Evolutionary conservation across 805 yeast genomes (phyloP), one percentile per base, ranked within the genome.

Genomic region (Candida piceae): DNA sequence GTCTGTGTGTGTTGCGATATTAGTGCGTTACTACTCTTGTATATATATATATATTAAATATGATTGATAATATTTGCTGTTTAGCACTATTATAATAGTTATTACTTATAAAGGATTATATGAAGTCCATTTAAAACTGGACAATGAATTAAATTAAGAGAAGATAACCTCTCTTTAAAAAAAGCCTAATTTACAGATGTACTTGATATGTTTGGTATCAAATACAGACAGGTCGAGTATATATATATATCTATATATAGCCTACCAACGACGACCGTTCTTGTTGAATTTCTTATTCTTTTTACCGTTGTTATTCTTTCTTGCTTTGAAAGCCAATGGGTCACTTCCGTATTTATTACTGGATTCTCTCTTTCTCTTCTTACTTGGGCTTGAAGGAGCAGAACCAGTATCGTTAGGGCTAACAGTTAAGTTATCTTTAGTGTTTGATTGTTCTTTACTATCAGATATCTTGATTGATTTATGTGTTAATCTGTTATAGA

Each of bases 401-500:
- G 27, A 22, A 28, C 13, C 17, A 29, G 25, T 34, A 21, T 16
- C 18, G 16, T 16, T 12, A 19, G 13, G n/a, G 4, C 26, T 28
- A 24, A 19, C 20, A n/a, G 36, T 11, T 10, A 27, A n/a, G 4
- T 16, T 22, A 10, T 24, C 9, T 11, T 16, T 24, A 16, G 26
- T 13, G 4, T 16, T 23, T n/a, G 30, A 6, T n/a, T 16, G 22
- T 8, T 26, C 30, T 8, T 16, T 29, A 20, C 15, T 15, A 7
- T 16, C 13, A 21, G 20, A 29, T 9, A 29, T 20, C 4, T 36
- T 26, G 9, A 48, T 34, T 9, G 60, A 51, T 59, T 72, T 80
- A 40, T 80, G 79, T 1, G 87, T 81, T 41, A 84, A 59, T 51
- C 90, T 75, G 29, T 89, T 78, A 62, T 93, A 93, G 16, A 93